Conservation (phyloP, 352 stramenopile genomes). For the Sclerospora graminicola region DNA sequence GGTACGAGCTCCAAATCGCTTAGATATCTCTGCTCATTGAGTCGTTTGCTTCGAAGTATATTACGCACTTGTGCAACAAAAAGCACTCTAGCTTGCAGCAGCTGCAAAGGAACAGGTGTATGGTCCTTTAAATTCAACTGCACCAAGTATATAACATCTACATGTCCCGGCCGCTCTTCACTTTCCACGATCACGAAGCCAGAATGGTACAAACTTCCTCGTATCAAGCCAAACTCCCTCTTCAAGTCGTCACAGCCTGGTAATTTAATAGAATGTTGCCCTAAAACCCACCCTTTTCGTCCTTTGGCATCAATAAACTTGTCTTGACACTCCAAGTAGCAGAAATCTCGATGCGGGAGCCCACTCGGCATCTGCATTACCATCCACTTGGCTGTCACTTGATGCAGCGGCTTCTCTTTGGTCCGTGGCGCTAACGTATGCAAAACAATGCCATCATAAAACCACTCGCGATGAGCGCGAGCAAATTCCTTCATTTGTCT, state of each 20-base stretch:
- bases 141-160: slow-evolving; percentile 78
- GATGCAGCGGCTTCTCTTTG: slow-evolving; percentile 69
- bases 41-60: slow-evolving; percentile 56
- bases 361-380: slow-evolving; percentile 43
- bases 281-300: slow-evolving; percentile 74
- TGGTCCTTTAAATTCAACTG: slow-evolving; percentile 78
- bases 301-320: slow-evolving; percentile 77
- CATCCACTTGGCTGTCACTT: slow-evolving; percentile 81
- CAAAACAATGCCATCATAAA: slow-evolving; percentile 64
- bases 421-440: slow-evolving; percentile 54
- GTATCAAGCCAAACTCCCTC: slow-evolving; percentile 63
- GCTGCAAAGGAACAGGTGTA: slow-evolving; percentile 29
- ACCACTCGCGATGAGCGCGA: slow-evolving; percentile 38
- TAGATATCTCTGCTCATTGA: slow-evolving; percentile 76
- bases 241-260: slow-evolving; percentile 65
- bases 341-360: slow-evolving; percentile 63
- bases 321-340: slow-evolving; percentile 77
- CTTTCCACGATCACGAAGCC: slow-evolving; percentile 73
- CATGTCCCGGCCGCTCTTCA: slow-evolving; percentile 56
- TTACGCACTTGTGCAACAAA: slow-evolving; percentile 44
- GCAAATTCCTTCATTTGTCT: slow-evolving; percentile 66
- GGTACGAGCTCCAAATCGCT: slow-evolving; percentile 76
- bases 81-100: slow-evolving; percentile 33
- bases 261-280: slow-evolving; percentile 78
- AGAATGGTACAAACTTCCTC: slow-evolving; percentile 79